Conservation (phyloP, 1,139 yeast species). For the Diutina mesorugosa region DNA sequence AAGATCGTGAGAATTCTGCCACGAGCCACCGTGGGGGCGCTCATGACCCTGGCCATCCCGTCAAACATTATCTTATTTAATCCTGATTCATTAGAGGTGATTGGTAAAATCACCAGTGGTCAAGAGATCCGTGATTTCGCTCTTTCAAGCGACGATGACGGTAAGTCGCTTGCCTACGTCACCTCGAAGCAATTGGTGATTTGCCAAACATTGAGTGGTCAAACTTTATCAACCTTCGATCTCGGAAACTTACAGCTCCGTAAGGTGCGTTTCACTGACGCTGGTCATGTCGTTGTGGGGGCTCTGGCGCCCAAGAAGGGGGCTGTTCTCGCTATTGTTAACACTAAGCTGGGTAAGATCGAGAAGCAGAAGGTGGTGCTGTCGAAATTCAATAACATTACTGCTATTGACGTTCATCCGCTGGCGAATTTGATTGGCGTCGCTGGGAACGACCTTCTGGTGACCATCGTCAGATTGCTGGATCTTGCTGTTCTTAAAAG, state of each 20-base stretch:
- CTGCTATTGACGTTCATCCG: conserved; percentile 47
- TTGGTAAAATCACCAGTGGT: conserved; percentile 20
- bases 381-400: conserved; percentile 47
- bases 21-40: conserved; percentile 44
- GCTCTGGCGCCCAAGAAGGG: conserved; percentile 33
- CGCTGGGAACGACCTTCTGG: conserved; percentile 67
- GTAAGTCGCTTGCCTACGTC: conserved; percentile 42
- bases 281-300: conserved; percentile 40
- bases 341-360: conserved; percentile 28
- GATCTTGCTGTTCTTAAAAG: conserved; percentile 38
- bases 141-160: conserved; percentile 25
- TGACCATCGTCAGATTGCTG: conserved; percentile 39
- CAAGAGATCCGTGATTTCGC: conserved; percentile 27
- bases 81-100: conserved; percentile 36
- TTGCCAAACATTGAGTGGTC: conserved; percentile 33
- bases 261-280: conserved; percentile 46
- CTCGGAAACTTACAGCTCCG: conserved; percentile 30
- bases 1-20: conserved; percentile 40
- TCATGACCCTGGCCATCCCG: conserved; percentile 52
- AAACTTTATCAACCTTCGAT: conserved; percentile 15
- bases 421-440: conserved; percentile 44
- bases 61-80: conserved; percentile 46
- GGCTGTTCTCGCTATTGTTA: conserved; percentile 31
- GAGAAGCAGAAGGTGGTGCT: conserved; percentile 31
- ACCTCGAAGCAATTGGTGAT: conserved; percentile 43